Conservation (phyloP, 768 basidiomycete species). For the Phallus indusiatus region DNA sequence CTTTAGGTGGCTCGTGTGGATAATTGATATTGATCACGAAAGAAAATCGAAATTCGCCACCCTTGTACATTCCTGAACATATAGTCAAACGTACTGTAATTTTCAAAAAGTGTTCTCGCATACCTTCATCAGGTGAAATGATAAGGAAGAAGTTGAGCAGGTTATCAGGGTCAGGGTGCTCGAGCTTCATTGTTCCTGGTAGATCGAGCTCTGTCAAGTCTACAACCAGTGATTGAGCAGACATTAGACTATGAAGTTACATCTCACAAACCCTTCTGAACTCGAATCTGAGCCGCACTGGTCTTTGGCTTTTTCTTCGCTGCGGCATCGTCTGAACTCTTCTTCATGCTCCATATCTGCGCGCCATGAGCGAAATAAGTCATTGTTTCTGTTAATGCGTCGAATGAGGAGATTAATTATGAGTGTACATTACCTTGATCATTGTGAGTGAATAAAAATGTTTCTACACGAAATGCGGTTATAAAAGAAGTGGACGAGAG, state of each 20-base stretch:
- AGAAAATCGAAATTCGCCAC: constrained; percentile 87
- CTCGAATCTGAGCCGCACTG: constrained; percentile 93
- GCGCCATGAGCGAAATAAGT: background rate
- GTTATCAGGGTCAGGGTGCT: constrained; percentile 88
- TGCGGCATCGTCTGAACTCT: constrained; percentile 86
- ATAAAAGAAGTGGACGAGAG: background rate
- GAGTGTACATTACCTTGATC: constrained; percentile 32
- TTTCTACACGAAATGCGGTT: background rate
- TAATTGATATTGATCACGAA: constrained; percentile 97
- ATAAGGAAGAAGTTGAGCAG: constrained; percentile 94
- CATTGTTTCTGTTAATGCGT: background rate
- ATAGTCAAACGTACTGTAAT: background rate
- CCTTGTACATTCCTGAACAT: constrained; percentile 89
- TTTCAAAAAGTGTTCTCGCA: constrained; percentile 14
- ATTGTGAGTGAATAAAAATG: constrained; percentile 20
- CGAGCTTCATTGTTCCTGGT: constrained; percentile 90
- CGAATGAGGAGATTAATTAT: background rate
- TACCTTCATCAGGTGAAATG: constrained; percentile 95
- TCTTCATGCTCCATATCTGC: constrained; percentile 99
- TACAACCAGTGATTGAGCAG: constrained; percentile 21
- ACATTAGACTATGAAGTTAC: background rate
- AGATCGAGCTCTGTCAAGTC: constrained; percentile 96
- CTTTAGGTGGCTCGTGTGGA: constrained; percentile 98
- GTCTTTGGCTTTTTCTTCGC: constrained; percentile 98
- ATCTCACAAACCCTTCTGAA: constrained; percentile 82